Conservation (phyloP, 148 eudicot species). For the Vaccinium corymbosum region DNA sequence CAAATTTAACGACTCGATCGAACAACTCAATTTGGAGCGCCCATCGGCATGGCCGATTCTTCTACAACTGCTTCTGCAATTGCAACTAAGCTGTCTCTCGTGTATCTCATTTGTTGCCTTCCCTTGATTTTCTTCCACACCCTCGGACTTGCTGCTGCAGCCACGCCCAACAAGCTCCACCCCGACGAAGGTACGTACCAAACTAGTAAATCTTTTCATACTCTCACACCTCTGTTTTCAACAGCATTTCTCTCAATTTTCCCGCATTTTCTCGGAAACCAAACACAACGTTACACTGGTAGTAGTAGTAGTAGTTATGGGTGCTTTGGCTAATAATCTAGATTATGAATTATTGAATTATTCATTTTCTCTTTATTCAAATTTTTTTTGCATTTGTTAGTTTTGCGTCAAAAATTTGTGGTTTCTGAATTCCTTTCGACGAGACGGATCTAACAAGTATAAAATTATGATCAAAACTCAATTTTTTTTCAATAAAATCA, state of each 20-base stretch:
- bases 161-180: slow-evolving; percentile 30
- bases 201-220: not conserved
- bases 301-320: no score
- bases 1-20: not conserved
- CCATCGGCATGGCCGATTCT: not conserved
- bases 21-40: not conserved
- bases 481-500: no score
- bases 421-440: no score
- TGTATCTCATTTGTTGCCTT: not conserved
- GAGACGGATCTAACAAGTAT: no score
- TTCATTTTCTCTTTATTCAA: no score
- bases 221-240: not conserved
- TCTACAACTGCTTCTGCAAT: not conserved
- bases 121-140: slow-evolving; percentile 6
- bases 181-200: slow-evolving; percentile 29
- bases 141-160: slow-evolving; percentile 15
- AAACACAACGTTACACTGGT: not conserved
- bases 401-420: no score
- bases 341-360: no score
- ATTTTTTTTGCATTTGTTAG: no score
- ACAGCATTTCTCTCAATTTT: not conserved
- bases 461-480: no score
- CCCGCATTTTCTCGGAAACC: slow-evolving; percentile 1
- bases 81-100: slow-evolving; percentile 9
- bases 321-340: no score